Evolutionary conservation across 805 yeast species (phyloP), one percentile per base, ranked within the genome.

Genomic region (Zygosaccharomyces rouxii): DNA sequence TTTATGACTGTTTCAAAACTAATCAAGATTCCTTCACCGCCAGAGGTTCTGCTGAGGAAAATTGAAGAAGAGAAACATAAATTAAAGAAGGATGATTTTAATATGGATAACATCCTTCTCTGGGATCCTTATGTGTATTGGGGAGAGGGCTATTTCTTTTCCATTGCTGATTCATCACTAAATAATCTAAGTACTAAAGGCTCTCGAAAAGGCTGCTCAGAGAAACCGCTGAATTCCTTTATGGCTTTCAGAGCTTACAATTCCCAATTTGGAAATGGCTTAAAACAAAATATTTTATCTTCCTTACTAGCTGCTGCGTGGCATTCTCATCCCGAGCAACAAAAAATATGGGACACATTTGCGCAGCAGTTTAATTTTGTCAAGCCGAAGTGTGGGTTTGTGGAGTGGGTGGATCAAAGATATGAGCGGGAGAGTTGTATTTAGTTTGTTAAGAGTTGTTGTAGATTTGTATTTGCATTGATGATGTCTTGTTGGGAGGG

Each of bases 281-380:
- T 56, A 18, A 56, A 54, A 14, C 63, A 59, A 48, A 53, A 52
- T 40, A 47, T 49, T 14, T 45, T 59, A 22, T 58, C 64, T 3
- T 22, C 53, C 5, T 40, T 58, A 22, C 47, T 59, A 2, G 55
- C 64, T 11, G 44, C 50, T 23, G 55, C 52, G 38, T 58, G 62
- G 63, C 53, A 55, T 29, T 29, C 52, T 9, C 19, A 31, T 21
- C 43, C 35, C 33, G 43, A 22, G 14, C 43, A 38, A 26, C 41
- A 38, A 26, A 38, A 38, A 38, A 41, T 38, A 25, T 55, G 55
- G 57, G 55, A 52, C 53, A 23, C 50, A 38, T 56, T 58, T 31
- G 47, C 62, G 54, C 62, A 58, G 51, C 59, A 58, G 52, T 58
- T 55, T 55, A 58, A 58, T 55, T 55, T 55, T 55, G 57, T 55